phyloP scores from a whole-genome alignment of 805 yeast genomes.

The Candida andamanensis region DNA sequence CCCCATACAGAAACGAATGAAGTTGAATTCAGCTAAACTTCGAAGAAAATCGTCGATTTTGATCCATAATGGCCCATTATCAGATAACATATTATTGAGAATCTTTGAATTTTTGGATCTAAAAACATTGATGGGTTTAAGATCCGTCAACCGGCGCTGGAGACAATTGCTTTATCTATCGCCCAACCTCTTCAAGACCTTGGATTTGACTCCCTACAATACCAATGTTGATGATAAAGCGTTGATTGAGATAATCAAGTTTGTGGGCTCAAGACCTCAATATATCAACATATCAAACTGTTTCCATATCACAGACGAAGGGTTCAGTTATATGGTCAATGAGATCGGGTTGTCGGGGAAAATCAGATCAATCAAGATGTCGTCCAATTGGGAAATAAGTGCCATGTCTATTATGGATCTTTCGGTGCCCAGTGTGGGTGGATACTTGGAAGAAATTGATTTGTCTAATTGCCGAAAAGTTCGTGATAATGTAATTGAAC shows the following conservation, averaged over 20 bases:
- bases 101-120: constrained; percentile 51
- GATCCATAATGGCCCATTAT: constrained; percentile 49
- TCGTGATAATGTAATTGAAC: constrained; percentile 62
- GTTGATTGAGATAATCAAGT: constrained; percentile 54
- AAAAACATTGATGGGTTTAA: constrained; percentile 55
- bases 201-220: constrained; percentile 62
- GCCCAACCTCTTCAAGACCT: constrained; percentile 42
- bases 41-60: constrained; percentile 55
- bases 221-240: constrained; percentile 55
- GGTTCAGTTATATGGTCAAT: constrained; percentile 65
- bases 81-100: constrained; percentile 52
- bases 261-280: constrained; percentile 66
- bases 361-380: constrained; percentile 53
- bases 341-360: constrained; percentile 65
- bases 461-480: constrained; percentile 71
- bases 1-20: constrained; percentile 50
- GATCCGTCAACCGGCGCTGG: constrained; percentile 63
- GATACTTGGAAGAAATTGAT: constrained; percentile 54
- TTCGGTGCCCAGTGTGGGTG: constrained; percentile 60
- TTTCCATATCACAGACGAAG: constrained; percentile 72
- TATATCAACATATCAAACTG: constrained; percentile 63
- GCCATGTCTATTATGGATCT: constrained; percentile 82
- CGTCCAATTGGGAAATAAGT: constrained; percentile 69
- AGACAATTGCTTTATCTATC: constrained; percentile 57
- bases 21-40: constrained; percentile 35